Conservation (phyloP, 2,329 filamentous ascomycete species). For the Coniochaeta hoffmannii region DNA sequence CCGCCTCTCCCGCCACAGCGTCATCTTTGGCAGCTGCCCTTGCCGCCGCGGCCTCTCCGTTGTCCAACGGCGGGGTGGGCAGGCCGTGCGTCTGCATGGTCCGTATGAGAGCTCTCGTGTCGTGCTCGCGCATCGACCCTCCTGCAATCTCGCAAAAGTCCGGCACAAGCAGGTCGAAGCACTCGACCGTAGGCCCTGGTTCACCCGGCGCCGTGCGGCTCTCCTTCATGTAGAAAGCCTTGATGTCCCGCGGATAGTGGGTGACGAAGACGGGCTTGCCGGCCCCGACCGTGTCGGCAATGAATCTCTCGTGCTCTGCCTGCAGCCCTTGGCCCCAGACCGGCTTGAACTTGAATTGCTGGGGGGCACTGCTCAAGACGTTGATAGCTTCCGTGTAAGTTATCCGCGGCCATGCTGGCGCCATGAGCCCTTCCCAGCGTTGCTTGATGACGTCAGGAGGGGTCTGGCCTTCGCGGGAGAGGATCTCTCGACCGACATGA, state of each 20-base stretch:
- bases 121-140: conserved; percentile 83
- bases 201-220: neutral
- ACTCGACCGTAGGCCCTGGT: conserved; percentile 58
- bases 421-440: conserved; percentile 66
- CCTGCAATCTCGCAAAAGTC: conserved; percentile 82
- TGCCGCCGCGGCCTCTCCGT: conserved; percentile 12
- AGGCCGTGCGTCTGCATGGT: conserved; percentile 67
- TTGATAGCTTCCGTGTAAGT: conserved; percentile 75
- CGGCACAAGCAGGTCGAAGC: conserved; percentile 84
- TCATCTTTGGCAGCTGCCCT: conserved; percentile 2
- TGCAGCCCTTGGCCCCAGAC: conserved; percentile 69
- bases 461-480: conserved; percentile 27
- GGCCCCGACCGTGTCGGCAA: conserved; percentile 53
- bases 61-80: conserved; percentile 22
- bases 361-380: conserved; percentile 52
- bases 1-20: neutral
- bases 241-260: conserved; percentile 80
- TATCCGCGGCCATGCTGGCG: conserved; percentile 64
- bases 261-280: conserved; percentile 79
- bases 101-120: conserved; percentile 56
- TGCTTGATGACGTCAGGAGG: conserved; percentile 45
- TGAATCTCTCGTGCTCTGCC: conserved; percentile 85
- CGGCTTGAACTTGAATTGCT: conserved; percentile 60
- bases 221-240: conserved; percentile 72
- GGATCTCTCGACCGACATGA: conserved; percentile 37